Conservation (phyloP, 768 basidiomycete genomes). For the Lactifluus volemus region DNA sequence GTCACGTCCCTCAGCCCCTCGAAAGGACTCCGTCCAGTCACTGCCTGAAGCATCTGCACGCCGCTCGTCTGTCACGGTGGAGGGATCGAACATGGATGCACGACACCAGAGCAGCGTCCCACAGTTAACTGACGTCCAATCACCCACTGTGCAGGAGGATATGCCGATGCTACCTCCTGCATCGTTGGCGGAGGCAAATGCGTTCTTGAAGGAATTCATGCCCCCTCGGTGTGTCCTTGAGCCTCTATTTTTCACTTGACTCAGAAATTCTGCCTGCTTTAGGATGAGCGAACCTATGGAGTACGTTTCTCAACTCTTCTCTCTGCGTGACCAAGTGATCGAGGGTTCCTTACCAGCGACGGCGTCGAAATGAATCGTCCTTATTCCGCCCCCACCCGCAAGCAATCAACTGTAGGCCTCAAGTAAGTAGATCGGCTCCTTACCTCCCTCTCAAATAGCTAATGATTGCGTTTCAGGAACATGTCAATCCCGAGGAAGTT, state of each 20-base stretch:
- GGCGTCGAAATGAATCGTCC: neutral
- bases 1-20: neutral
- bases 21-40: neutral
- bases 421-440: slow-evolving; percentile 1
- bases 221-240: slow-evolving; percentile 30
- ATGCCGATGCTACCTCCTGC: slow-evolving; percentile 14
- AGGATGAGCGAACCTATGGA: slow-evolving; percentile 12
- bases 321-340: neutral
- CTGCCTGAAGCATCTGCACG: neutral
- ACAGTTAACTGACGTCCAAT: neutral
- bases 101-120: neutral
- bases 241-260: neutral
- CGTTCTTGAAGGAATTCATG: slow-evolving; percentile 34
- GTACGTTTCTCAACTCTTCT: neutral
- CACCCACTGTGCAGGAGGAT: neutral
- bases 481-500: slow-evolving; percentile 41
- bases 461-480: slow-evolving; percentile 29
- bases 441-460: neutral
- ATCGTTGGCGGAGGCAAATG: slow-evolving; percentile 24
- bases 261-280: neutral
- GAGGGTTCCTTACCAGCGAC: neutral
- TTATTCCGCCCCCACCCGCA: slow-evolving; percentile 16
- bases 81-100: neutral
- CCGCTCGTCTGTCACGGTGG: neutral
- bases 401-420: slow-evolving; percentile 20